phyloP scores from a whole-genome alignment of 2,329 filamentous ascomycete species.

The Trichoderma sp. region DNA sequence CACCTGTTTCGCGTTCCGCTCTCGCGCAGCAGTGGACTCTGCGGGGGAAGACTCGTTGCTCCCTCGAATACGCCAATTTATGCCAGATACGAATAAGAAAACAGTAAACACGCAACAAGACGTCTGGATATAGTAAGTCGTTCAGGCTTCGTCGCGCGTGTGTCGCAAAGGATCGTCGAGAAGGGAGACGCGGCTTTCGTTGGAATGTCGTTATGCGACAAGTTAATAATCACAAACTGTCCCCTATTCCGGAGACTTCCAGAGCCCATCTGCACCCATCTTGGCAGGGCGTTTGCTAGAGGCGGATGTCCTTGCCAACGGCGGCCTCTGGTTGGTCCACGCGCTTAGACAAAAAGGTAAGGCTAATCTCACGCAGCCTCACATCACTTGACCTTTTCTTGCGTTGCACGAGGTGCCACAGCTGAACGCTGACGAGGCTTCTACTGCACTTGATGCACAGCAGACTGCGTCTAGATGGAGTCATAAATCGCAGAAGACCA shows the following conservation, averaged over 20 bases:
- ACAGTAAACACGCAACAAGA: constrained; percentile 8
- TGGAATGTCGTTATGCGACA: constrained; percentile 30
- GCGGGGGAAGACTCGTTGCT: neutral
- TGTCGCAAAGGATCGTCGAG: constrained; percentile 29
- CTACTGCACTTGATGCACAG: neutral
- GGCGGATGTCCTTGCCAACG: constrained; percentile 37
- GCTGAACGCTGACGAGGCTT: neutral
- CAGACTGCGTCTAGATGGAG: too few relatives aligned
- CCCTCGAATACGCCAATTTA: neutral
- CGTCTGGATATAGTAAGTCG: neutral
- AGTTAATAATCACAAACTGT: constrained; percentile 35
- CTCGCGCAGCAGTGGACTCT: neutral
- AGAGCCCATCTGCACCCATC: constrained; percentile 32
- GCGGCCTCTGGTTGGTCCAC: constrained; percentile 36
- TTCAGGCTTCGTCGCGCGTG: constrained; percentile 1
- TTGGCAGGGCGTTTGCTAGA: constrained; percentile 31
- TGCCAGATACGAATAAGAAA: neutral
- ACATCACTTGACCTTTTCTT: constrained; percentile 21
- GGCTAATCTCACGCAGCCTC: constrained; percentile 27
- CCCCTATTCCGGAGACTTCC: constrained; percentile 39
- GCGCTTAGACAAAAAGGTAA: constrained; percentile 34
- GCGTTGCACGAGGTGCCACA: neutral
- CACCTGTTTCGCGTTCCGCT: constrained; percentile 1
- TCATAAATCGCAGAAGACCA: neutral
- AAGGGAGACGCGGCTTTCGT: constrained; percentile 30